A percentile compares a stretch with the other conserved stretches of the same genome.
Evolutionary conservation across 208 protist genomes (phyloP).

Genomic region (Acanthamoeba lenticulata): DNA sequence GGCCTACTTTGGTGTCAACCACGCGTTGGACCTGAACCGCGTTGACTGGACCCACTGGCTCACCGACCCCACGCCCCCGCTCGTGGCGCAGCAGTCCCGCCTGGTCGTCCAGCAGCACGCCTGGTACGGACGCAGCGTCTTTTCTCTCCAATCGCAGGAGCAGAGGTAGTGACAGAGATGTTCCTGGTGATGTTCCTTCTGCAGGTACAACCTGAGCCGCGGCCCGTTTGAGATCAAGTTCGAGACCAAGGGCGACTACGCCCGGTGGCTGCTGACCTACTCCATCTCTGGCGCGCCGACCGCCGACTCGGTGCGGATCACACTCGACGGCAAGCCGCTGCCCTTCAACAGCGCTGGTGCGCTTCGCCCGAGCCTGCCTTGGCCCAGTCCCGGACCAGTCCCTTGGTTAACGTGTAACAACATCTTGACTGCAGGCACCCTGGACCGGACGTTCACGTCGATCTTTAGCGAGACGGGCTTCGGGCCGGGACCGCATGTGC

Average conservation of each 20-base stretch:
- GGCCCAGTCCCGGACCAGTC: not conserved
- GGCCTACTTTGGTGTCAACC: conserved; percentile 39
- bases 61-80: not conserved
- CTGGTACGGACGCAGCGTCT: conserved; percentile 2
- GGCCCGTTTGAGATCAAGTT: conserved; percentile 3
- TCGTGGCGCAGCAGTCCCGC: conserved; percentile 19
- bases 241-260: not conserved
- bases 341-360: not conserved
- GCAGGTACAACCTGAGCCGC: not conserved
- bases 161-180: no score
- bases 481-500: not conserved
- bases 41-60: conserved; percentile 57
- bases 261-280: conserved; percentile 50
- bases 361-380: not conserved
- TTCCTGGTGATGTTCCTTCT: not conserved
- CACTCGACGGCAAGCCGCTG: conserved; percentile 18
- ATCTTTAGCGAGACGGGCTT: conserved; percentile 17
- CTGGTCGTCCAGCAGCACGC: conserved; percentile 40
- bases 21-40: not conserved
- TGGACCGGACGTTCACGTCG: conserved; percentile 9
- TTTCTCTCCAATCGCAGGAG: not conserved
- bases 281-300: conserved; percentile 27
- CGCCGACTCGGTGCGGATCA: conserved; percentile 48
- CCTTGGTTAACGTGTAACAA: not conserved
- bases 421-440: not conserved